phyloP scores from a whole-genome alignment of 345 rosid species.

The Excoecaria cochinchinensis region DNA sequence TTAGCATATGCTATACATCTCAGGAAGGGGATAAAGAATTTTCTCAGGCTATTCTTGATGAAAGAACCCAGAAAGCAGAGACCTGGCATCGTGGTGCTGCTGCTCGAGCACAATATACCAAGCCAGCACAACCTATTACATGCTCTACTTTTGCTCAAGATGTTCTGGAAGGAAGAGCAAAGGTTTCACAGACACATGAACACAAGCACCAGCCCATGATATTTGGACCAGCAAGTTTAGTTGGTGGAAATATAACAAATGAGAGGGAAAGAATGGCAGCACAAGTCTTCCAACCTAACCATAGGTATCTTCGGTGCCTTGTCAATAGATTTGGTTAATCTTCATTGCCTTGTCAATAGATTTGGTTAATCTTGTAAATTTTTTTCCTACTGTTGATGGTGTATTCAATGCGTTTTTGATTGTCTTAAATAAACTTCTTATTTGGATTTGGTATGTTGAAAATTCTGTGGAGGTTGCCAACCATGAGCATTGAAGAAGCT shows the following conservation, averaged over 20 bases:
- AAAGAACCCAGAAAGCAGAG: conserved; percentile 71
- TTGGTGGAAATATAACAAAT: conserved; percentile 53
- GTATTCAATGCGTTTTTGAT: background rate
- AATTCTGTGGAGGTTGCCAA: conserved; percentile 65
- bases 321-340: background rate
- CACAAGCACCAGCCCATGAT: conserved; percentile 89
- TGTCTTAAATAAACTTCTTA: background rate
- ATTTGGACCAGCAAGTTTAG: conserved; percentile 89
- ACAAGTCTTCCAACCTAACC: conserved; percentile 79
- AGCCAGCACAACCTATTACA: conserved; percentile 78
- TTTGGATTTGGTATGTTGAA: conserved; percentile 13
- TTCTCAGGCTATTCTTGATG: conserved; percentile 72
- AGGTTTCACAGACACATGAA: conserved; percentile 70
- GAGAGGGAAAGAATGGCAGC: conserved; percentile 91
- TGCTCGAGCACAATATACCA: conserved; percentile 51
- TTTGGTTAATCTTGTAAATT: background rate
- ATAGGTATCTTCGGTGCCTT: conserved; percentile 56
- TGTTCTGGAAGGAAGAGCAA: conserved; percentile 92
- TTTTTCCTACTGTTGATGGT: background rate
- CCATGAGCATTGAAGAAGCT: conserved; percentile 99
- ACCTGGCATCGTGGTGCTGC: conserved; percentile 91
- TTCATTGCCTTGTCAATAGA: conserved; percentile 23
- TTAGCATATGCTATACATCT: conserved; percentile 8
- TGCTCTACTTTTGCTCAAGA: conserved; percentile 99
- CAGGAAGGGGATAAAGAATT: conserved; percentile 73